Conservation (phyloP, 1,284 basidiomycete species). For the Puccinia coronata region DNA sequence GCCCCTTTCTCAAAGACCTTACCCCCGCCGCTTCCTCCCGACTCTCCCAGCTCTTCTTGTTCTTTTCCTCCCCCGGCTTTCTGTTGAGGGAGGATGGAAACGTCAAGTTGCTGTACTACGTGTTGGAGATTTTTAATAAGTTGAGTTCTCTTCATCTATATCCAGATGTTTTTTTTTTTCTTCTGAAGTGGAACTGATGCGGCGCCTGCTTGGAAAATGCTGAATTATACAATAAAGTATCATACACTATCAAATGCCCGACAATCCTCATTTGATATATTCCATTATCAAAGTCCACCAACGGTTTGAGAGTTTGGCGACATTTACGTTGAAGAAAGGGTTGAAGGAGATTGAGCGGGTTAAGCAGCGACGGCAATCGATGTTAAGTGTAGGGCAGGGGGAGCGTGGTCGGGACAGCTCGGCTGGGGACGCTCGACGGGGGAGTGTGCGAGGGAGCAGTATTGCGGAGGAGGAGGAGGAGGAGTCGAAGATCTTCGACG, state of each 20-base stretch:
- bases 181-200: not conserved
- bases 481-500: slow-evolving; percentile 1
- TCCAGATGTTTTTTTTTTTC: not conserved
- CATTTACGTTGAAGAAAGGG: slow-evolving; percentile 41
- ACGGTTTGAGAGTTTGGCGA: slow-evolving; percentile 36
- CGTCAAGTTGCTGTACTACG: slow-evolving; percentile 37
- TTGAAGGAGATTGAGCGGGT: slow-evolving; percentile 36
- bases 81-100: slow-evolving; percentile 40
- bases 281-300: slow-evolving; percentile 40
- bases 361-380: slow-evolving; percentile 3
- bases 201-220: not conserved
- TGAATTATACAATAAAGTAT: slow-evolving; percentile 20
- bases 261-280: slow-evolving; percentile 48
- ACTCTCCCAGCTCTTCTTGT: slow-evolving; percentile 27
- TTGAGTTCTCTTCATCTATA: not conserved
- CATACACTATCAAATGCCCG: slow-evolving; percentile 47
- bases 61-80: slow-evolving; percentile 29
- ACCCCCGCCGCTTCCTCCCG: slow-evolving; percentile 8
- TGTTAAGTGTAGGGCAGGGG: not conserved
- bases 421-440: not conserved
- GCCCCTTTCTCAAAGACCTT: slow-evolving; percentile 44
- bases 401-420: not conserved
- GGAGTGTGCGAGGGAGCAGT: not conserved
- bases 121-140: slow-evolving; percentile 48
- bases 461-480: not conserved